Evolutionary conservation across 1,139 yeast species (phyloP).

Genomic region (Saccharomycopsis hybrid): DNA sequence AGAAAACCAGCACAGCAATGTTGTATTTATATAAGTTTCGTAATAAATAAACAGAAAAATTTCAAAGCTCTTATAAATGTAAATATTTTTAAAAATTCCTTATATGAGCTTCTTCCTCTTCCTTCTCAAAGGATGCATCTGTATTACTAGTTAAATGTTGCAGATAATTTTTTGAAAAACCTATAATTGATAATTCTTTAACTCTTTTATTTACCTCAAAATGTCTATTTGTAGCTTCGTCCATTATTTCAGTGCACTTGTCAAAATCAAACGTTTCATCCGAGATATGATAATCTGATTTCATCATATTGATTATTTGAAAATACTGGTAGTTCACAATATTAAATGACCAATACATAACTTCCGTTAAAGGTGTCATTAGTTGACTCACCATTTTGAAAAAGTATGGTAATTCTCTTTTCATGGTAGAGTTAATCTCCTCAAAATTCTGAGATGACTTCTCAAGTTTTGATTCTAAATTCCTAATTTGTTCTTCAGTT

Average conservation of each 20-base stretch:
- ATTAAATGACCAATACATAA: slow-evolving; percentile 19
- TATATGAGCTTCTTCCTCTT: too few relatives aligned
- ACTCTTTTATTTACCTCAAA: background rate
- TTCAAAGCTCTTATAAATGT: too few relatives aligned
- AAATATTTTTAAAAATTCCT: too few relatives aligned
- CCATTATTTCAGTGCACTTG: slow-evolving; percentile 4
- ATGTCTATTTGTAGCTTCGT: slow-evolving; percentile 5
- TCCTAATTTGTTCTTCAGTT: slow-evolving; percentile 15
- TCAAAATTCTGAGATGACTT: slow-evolving; percentile 7
- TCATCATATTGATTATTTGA: slow-evolving; percentile 15
- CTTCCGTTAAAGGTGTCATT: slow-evolving; percentile 11
- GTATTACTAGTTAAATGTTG: background rate
- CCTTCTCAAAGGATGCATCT: too few relatives aligned
- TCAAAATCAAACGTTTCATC: slow-evolving; percentile 3
- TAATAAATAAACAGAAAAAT: too few relatives aligned
- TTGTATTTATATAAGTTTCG: too few relatives aligned
- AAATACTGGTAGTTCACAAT: slow-evolving; percentile 17
- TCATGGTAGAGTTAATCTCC: slow-evolving; percentile 13
- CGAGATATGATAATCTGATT: slow-evolving; percentile 12
- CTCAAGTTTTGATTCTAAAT: slow-evolving; percentile 12
- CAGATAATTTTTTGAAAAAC: slow-evolving; percentile 13
- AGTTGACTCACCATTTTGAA: slow-evolving; percentile 16
- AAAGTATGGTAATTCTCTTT: slow-evolving; percentile 19
- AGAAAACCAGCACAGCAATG: too few relatives aligned
- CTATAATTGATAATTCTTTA: slow-evolving; percentile 11